Conservation (phyloP, 345 rosid species). For the Cardamine resedifolia region DNA sequence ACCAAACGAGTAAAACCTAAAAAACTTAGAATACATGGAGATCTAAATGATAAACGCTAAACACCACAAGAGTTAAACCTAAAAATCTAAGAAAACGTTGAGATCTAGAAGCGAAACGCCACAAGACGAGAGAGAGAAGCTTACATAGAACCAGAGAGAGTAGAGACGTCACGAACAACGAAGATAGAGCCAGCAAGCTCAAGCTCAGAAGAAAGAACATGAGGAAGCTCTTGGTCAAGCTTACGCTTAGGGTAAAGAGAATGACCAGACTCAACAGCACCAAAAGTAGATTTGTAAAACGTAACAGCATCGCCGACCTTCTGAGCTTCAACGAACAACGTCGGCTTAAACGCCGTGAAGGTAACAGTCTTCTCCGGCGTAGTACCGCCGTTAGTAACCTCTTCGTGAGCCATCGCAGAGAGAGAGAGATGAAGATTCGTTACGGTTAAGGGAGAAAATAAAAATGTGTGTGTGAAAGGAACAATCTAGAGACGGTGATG, state of each 20-base stretch:
- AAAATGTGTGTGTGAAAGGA: constrained; percentile 3
- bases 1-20: not conserved
- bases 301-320: constrained; percentile 74
- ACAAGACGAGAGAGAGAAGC: not conserved
- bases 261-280: constrained; percentile 65
- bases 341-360: constrained; percentile 65
- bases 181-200: constrained; percentile 59
- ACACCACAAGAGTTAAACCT: not conserved
- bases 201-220: constrained; percentile 67
- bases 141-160: constrained; percentile 44
- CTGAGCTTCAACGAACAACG: constrained; percentile 73
- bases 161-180: constrained; percentile 55
- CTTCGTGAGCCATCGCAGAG: constrained; percentile 55
- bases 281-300: constrained; percentile 83
- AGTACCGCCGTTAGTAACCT: constrained; percentile 53
- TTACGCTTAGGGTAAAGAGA: constrained; percentile 77
- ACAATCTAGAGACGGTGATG: not conserved
- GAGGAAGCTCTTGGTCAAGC: constrained; percentile 90
- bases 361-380: constrained; percentile 44
- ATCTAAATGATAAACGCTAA: not conserved
- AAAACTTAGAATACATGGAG: not conserved
- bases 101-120: not conserved
- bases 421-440: not conserved
- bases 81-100: not conserved
- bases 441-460: constrained; percentile 13